A percentile compares a stretch with the other conserved stretches of the same genome.
Evolutionary conservation across 495 filamentous ascomycete genomes (phyloP).

Genomic region (Lepidopterella palustris): DNA sequence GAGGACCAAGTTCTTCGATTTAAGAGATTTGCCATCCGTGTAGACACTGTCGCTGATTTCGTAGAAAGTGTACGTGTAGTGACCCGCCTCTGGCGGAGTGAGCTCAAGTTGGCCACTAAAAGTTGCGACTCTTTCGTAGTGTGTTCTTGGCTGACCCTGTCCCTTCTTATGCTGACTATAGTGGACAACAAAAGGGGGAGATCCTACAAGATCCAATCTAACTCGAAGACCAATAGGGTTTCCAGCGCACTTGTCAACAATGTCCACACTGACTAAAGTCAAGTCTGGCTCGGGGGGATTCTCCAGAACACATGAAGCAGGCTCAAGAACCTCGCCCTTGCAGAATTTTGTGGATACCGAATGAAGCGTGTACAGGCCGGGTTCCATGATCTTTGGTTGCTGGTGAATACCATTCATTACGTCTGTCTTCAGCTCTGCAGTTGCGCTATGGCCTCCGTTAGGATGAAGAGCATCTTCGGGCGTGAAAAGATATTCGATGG

Average conservation of each 20-base stretch:
- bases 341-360: conserved; percentile 74
- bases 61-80: conserved; percentile 79
- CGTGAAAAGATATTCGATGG: conserved; percentile 62
- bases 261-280: conserved; percentile 63
- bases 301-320: conserved; percentile 78
- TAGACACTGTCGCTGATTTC: conserved; percentile 78
- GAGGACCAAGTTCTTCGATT: conserved; percentile 47
- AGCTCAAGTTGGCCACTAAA: conserved; percentile 75
- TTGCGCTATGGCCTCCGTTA: conserved; percentile 55
- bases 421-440: conserved; percentile 47
- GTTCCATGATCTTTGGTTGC: conserved; percentile 55
- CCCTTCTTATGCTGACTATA: conserved; percentile 64
- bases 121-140: conserved; percentile 50
- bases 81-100: conserved; percentile 71
- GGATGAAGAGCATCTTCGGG: conserved; percentile 56
- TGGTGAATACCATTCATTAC: conserved; percentile 41
- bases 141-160: conserved; percentile 45
- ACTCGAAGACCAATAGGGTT: conserved; percentile 85
- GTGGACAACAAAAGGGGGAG: conserved; percentile 73
- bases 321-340: conserved; percentile 81
- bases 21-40: conserved; percentile 49
- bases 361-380: conserved; percentile 78
- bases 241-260: conserved; percentile 89
- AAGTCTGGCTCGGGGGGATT: conserved; percentile 86
- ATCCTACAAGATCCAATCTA: conserved; percentile 79